Conservation (phyloP, 2,329 filamentous ascomycete genomes). For the Stylonectria norvegica region DNA sequence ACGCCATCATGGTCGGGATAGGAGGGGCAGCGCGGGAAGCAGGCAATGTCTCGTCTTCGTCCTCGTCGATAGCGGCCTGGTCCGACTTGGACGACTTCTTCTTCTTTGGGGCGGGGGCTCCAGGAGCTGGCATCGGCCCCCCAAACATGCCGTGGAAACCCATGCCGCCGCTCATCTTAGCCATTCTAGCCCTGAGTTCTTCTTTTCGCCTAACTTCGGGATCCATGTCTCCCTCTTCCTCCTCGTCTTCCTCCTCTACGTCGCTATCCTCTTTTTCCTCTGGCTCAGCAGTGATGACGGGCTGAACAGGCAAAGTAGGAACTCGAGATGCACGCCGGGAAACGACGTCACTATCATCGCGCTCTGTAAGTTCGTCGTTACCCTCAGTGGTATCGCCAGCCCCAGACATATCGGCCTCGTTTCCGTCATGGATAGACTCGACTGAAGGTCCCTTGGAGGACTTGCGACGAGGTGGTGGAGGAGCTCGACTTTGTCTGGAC, state of each 20-base stretch:
- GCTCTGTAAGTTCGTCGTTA: constrained; percentile 61
- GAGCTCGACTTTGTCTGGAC: constrained; percentile 30
- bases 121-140: constrained; percentile 63
- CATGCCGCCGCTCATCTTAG: constrained; percentile 97
- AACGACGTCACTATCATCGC: constrained; percentile 70
- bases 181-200: constrained; percentile 91
- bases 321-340: constrained; percentile 38
- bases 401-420: constrained; percentile 63
- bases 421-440: constrained; percentile 54
- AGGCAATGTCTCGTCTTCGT: constrained; percentile 44
- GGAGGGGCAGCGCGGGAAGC: constrained; percentile 46
- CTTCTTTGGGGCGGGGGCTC: constrained; percentile 45
- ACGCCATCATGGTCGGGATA: constrained; percentile 57
- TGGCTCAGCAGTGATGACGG: constrained; percentile 16
- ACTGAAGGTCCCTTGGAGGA: constrained; percentile 44
- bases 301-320: constrained; percentile 33
- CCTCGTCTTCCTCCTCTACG: constrained; percentile 68
- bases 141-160: constrained; percentile 95
- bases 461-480: constrained; percentile 49
- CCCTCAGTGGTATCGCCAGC: constrained; percentile 62
- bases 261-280: constrained; percentile 50
- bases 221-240: constrained; percentile 81
- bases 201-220: constrained; percentile 81
- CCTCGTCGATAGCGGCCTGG: constrained; percentile 40
- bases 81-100: constrained; percentile 51